These are phyloP conservation scores for Tephrocybe rancida DNA, from an alignment of 768 basidiomycete genomes.

Conservation along the genomic window DNA sequence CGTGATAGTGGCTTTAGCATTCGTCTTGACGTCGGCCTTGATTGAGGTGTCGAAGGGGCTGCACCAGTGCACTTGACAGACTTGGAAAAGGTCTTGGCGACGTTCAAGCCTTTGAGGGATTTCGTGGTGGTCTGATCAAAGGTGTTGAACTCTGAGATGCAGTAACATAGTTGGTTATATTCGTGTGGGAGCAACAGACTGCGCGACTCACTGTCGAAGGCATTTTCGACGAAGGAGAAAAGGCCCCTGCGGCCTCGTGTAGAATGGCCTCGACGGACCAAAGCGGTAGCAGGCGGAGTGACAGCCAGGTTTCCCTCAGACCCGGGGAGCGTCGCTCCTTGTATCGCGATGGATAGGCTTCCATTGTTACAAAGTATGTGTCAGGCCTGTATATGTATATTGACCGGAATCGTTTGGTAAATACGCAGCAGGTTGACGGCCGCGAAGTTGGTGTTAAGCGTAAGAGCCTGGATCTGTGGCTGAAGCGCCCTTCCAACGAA, in stretches of 20 bases:
- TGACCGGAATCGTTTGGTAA: background rate
- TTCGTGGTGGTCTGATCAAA: slow-evolving; percentile 32
- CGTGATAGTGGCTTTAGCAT: slow-evolving; percentile 25
- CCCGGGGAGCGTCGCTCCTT: slow-evolving; percentile 31
- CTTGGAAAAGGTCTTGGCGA: slow-evolving; percentile 29
- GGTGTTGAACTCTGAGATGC: slow-evolving; percentile 22
- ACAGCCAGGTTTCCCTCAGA: slow-evolving; percentile 22
- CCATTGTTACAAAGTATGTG: slow-evolving; percentile 17
- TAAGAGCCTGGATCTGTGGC: slow-evolving; percentile 38
- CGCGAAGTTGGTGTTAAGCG: slow-evolving; percentile 41
- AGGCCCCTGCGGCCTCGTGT: slow-evolving; percentile 23
- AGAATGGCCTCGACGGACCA: slow-evolving; percentile 28
- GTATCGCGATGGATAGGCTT: slow-evolving; percentile 30
- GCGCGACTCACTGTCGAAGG: slow-evolving; percentile 23
- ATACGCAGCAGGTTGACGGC: slow-evolving; percentile 25
- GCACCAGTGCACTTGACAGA: slow-evolving; percentile 19
- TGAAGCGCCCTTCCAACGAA: slow-evolving; percentile 31
- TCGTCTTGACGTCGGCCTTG: slow-evolving; percentile 17
- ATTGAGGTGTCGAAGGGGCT: slow-evolving; percentile 8
- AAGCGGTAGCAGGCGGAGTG: slow-evolving; percentile 26
- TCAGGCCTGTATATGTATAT: background rate
- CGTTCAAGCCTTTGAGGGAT: slow-evolving; percentile 30
- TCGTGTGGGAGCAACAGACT: background rate
- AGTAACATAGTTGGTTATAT: background rate
- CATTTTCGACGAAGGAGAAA: slow-evolving; percentile 25